A percentile compares a stretch with the other conserved stretches of the same genome.
Conservation (phyloP, 495 filamentous ascomycete genomes). For the Delitschia confertaspora region DNA sequence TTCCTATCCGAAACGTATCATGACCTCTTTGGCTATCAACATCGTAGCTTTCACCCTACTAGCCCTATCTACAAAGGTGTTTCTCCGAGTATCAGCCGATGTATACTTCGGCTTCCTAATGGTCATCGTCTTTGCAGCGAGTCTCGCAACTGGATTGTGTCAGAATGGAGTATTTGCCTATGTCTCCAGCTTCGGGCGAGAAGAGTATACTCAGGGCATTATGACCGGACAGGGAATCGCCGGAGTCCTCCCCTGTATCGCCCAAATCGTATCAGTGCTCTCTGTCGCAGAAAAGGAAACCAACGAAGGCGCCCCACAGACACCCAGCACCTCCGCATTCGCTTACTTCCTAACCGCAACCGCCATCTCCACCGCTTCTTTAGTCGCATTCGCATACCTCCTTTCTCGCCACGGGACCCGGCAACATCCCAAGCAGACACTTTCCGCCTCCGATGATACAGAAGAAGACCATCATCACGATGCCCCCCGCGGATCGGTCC, state of each 20-base stretch:
- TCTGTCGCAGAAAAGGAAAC: slow-evolving; percentile 43
- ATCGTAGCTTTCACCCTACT: slow-evolving; percentile 62
- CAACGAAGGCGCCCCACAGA: slow-evolving; percentile 19
- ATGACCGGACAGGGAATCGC: slow-evolving; percentile 93
- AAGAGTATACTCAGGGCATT: slow-evolving; percentile 87
- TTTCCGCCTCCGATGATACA: slow-evolving; percentile 29
- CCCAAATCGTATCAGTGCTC: slow-evolving; percentile 75
- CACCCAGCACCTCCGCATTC: slow-evolving; percentile 63
- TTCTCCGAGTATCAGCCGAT: slow-evolving; percentile 48
- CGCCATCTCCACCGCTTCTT: slow-evolving; percentile 45
- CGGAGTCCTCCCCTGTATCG: slow-evolving; percentile 81
- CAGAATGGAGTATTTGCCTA: slow-evolving; percentile 96
- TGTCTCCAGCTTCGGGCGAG: slow-evolving; percentile 69
- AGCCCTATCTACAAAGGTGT: slow-evolving; percentile 64
- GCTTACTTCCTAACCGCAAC: slow-evolving; percentile 89
- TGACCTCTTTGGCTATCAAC: slow-evolving; percentile 62
- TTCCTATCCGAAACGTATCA: slow-evolving; percentile 77
- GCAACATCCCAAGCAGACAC: slow-evolving; percentile 13
- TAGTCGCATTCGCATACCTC: slow-evolving; percentile 56
- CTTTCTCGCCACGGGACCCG: slow-evolving; percentile 40
- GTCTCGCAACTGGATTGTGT: slow-evolving; percentile 70
- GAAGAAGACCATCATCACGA: slow-evolving; percentile 35
- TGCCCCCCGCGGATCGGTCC: slow-evolving; percentile 47
- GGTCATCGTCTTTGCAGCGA: slow-evolving; percentile 68
- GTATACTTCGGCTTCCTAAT: slow-evolving; percentile 76